A percentile compares a stretch with the other conserved stretches of the same genome.
Conservation (phyloP, 2,329 filamentous ascomycete genomes). For the Monilinia polystroma region DNA sequence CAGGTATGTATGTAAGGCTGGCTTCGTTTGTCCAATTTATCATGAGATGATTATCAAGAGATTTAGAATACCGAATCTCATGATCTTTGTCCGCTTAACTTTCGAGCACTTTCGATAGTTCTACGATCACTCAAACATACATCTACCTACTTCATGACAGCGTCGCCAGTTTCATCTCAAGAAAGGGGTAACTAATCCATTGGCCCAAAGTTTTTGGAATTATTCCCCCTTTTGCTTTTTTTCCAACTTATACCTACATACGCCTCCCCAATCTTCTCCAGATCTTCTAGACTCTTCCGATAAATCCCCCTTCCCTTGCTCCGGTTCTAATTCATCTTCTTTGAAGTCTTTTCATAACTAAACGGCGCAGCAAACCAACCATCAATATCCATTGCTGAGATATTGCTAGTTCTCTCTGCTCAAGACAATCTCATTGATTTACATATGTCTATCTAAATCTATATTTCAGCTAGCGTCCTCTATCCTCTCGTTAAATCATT, state of each 20-base stretch:
- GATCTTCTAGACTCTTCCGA: background rate
- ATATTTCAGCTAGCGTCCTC: too few species aligned
- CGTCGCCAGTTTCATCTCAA: slow-evolving; percentile 2
- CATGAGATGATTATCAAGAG: too few species aligned
- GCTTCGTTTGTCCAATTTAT: too few species aligned
- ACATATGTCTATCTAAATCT: too few species aligned
- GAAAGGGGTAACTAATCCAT: background rate
- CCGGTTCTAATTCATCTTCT: background rate
- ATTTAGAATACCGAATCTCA: too few species aligned
- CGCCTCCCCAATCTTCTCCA: background rate
- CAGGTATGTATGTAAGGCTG: too few species aligned
- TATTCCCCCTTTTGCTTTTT: background rate
- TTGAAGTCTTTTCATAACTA: background rate
- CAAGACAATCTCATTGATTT: too few species aligned
- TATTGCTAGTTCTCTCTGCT: background rate
- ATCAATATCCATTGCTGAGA: background rate
- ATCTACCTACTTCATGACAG: background rate
- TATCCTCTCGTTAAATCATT: too few species aligned
- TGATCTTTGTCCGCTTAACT: too few species aligned
- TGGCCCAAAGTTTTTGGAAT: background rate
- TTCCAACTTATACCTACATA: background rate
- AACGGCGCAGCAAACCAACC: background rate
- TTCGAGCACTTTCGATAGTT: too few species aligned
- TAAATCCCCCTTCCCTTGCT: background rate
- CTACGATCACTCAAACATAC: background rate